Evolutionary conservation across 2,329 filamentous ascomycete genomes (phyloP).

Genomic region (Fusarium dlaminii): DNA sequence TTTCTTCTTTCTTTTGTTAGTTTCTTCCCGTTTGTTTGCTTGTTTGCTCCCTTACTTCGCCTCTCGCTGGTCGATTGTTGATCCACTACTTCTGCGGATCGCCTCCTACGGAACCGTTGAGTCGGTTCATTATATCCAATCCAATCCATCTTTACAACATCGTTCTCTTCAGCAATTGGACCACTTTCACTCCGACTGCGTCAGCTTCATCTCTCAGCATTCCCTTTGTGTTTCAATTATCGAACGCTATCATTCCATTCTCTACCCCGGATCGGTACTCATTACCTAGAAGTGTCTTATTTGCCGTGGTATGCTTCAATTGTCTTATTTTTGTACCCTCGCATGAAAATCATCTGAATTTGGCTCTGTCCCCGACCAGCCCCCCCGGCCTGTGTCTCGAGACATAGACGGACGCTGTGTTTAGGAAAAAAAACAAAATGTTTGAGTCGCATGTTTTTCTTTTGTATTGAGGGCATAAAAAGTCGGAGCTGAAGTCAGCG

Average conservation of each 20-base stretch:
- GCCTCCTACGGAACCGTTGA: constrained; percentile 16
- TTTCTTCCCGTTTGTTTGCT: constrained; percentile 12
- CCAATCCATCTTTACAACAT: neutral
- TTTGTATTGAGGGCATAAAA: neutral
- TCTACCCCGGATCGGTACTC: constrained; percentile 33
- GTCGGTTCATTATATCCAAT: constrained; percentile 14
- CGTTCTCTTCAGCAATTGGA: constrained; percentile 18
- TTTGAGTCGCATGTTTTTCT: constrained; percentile 28
- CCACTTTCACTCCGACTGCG: constrained; percentile 16
- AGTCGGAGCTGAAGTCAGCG: constrained; percentile 36
- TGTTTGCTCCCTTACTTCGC: constrained; percentile 24
- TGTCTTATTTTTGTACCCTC: constrained; percentile 31
- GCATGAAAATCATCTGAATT: constrained; percentile 37
- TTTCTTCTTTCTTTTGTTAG: constrained; percentile 35
- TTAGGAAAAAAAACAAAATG: neutral
- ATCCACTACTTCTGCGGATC: constrained; percentile 15
- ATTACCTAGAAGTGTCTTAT: constrained; percentile 39
- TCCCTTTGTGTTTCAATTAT: constrained; percentile 42
- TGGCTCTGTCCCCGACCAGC: constrained; percentile 28
- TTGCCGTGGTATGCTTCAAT: constrained; percentile 42
- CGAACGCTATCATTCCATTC: constrained; percentile 36
- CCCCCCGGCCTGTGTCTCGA: constrained; percentile 30
- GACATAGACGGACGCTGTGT: constrained; percentile 16
- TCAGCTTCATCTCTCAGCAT: constrained; percentile 34
- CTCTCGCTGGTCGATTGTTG: constrained; percentile 36